Base-by-base conservation (phyloP, 1,139 yeast species). In the Nakaseomyces glabratus region DNA sequence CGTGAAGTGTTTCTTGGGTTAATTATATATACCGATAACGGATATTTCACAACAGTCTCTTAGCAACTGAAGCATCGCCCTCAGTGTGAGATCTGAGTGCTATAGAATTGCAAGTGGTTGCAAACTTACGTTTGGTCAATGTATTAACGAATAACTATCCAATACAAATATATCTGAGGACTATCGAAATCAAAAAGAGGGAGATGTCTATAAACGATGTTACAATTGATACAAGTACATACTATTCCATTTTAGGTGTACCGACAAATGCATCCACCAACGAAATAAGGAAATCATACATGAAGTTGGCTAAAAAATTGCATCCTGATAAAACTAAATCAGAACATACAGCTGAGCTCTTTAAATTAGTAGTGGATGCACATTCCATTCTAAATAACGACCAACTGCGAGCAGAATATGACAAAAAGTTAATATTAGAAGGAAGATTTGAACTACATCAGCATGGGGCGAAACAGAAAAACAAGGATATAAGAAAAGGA, bases 281-380 rank as follows among this genome's bases (percentile, higher is more conserved):
- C 4, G 55, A 54, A 24, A 51, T 55, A 20, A 44, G 52, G 26
- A 55, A 53, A 33, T 45, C 60, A 4, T 55, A 55, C 31, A 49
- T 51, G 42, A 49, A 46, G 28, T 39, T 55, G 19, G 60, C 60
- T n/a, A 46, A 51, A 22, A 42, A 39, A 33, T 38, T 55, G 26
- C 60, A 55, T 42, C 60, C 60, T 3, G 60, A 55, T 29, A 55
- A 55, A 39, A 49, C 57, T 1, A 52, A 48, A 37, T 49, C 52
- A 7, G 41, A 38, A 12, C 39, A 37, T n/a, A 46, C 52, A 12
- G 58, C 46, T 13, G 57, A 53, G 25, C 26, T 51, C 31, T 55
- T 55, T 40, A 55, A 55, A 39, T 22, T 49, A 8, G 48, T 55
- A 3, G 53, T 52, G 3, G 50, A 55, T 35, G 58, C 60, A 7